A percentile compares a stretch with the other conserved stretches of the same genome.
Conservation (phyloP, 176 grass and related monocot genomes). For the Oryza meyeriana region DNA sequence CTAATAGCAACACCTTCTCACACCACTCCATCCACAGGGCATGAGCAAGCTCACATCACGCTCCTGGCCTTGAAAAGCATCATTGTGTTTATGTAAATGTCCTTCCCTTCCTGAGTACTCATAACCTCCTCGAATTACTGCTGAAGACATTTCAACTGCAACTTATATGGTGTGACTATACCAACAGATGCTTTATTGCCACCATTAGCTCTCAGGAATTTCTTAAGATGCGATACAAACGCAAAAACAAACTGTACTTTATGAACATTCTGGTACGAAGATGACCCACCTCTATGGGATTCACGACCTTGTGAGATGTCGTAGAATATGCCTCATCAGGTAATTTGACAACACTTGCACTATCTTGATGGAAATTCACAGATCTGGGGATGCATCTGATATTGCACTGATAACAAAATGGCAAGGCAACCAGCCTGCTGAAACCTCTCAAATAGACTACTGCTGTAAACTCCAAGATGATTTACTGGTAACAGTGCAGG, state of each 20-base stretch:
- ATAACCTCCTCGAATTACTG: conserved; percentile 73
- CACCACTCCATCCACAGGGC: conserved; percentile 55
- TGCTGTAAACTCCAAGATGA: conserved; percentile 91
- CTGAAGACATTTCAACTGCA: conserved; percentile 86
- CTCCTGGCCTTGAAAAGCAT: conserved; percentile 96
- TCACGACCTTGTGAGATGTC: conserved; percentile 80
- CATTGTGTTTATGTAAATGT: conserved; percentile 94
- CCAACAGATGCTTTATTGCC: conserved; percentile 76
- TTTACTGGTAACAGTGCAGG: conserved; percentile 99
- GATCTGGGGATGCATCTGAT: conserved; percentile 91
- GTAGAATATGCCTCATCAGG: conserved; percentile 69
- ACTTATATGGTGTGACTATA: conserved; percentile 91
- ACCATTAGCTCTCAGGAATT: conserved; percentile 63
- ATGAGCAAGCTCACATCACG: conserved; percentile 41
- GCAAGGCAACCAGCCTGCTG: conserved; percentile 94
- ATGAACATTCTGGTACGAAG: conserved; percentile 80
- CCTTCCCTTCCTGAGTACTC: conserved; percentile 76
- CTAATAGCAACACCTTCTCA: conserved; percentile 77
- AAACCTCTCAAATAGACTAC: conserved; percentile 98
- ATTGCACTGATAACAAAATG: conserved; percentile 92
- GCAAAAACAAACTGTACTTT: conserved; percentile 77
- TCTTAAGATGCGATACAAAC: conserved; percentile 74
- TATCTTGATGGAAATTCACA: conserved; percentile 92
- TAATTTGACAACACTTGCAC: conserved; percentile 63
- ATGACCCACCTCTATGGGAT: conserved; percentile 79